A percentile compares a stretch with the other conserved stretches of the same genome.
These are phyloP conservation scores for Odontarrhena argentea DNA, from an alignment of 345 rosid species.

Conservation along the genomic window DNA sequence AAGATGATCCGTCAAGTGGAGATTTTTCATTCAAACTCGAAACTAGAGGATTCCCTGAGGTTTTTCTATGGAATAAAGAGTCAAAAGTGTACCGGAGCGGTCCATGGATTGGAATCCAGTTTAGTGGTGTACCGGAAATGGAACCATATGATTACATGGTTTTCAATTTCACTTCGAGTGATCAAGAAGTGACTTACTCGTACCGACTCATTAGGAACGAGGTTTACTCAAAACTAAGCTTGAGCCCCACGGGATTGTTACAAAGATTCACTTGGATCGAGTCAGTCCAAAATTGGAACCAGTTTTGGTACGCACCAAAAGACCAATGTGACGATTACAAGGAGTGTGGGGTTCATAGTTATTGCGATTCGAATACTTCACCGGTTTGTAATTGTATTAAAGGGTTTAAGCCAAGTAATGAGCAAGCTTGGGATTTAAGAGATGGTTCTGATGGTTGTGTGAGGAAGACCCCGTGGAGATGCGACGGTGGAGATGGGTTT, in stretches of 20 bases:
- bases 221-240: constrained; percentile 53
- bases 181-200: constrained; percentile 53
- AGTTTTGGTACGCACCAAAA: constrained; percentile 80
- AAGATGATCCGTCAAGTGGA: constrained; percentile 65
- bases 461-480: constrained; percentile 52
- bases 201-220: constrained; percentile 35
- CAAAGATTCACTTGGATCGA: constrained; percentile 63
- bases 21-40: constrained; percentile 56
- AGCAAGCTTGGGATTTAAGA: constrained; percentile 56
- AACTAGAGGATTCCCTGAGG: constrained; percentile 64
- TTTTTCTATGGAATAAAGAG: constrained; percentile 44
- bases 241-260: constrained; percentile 51
- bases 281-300: constrained; percentile 48
- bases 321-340: constrained; percentile 75
- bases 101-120: constrained; percentile 71
- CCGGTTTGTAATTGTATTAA: constrained; percentile 71
- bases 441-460: constrained; percentile 74
- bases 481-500: constrained; percentile 54
- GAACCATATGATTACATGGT: constrained; percentile 46
- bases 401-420: constrained; percentile 65
- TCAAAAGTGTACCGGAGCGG: constrained; percentile 52
- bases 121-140: constrained; percentile 89
- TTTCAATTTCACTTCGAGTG: constrained; percentile 44
- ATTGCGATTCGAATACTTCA: constrained; percentile 67
- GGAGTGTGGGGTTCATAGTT: constrained; percentile 67